Conservation (phyloP, 2,329 filamentous ascomycete species). For the Hypoxylon sp. region DNA sequence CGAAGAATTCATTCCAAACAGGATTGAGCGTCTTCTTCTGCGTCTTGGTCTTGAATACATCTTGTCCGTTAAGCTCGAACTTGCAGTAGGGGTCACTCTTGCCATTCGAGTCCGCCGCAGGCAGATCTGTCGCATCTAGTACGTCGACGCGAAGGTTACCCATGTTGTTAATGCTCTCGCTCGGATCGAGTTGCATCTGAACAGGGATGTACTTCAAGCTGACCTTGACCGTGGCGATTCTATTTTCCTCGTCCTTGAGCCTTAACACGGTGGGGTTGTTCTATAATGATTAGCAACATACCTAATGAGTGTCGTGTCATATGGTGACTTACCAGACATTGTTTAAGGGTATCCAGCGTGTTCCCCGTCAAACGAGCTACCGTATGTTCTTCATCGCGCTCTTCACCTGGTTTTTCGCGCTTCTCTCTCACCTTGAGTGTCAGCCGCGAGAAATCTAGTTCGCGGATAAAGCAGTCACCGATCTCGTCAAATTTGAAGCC, state of each 20-base stretch:
- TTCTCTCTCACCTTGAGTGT: slow-evolving; percentile 90
- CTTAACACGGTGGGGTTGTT: slow-evolving; percentile 90
- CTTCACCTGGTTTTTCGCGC: slow-evolving; percentile 78
- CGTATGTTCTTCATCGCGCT: slow-evolving; percentile 76
- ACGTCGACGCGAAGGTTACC: slow-evolving; percentile 95
- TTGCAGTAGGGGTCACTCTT: slow-evolving; percentile 98
- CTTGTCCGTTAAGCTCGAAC: slow-evolving; percentile 89
- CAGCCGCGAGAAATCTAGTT: slow-evolving; percentile 95
- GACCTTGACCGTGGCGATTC: slow-evolving; percentile 84
- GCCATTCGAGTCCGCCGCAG: slow-evolving; percentile 93
- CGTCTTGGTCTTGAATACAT: slow-evolving; percentile 94
- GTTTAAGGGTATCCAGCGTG: slow-evolving; percentile 88
- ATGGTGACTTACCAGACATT: slow-evolving; percentile 77
- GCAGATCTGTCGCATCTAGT: slow-evolving; percentile 87
- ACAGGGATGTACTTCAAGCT: slow-evolving; percentile 96
- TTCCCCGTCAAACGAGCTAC: slow-evolving; percentile 87
- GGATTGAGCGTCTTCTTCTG: slow-evolving; percentile 98
- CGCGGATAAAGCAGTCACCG: slow-evolving; percentile 94
- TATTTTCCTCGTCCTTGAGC: slow-evolving; percentile 83
- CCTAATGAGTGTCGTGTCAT: not conserved
- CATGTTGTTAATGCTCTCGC: slow-evolving; percentile 99
- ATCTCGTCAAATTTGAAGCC: slow-evolving; percentile 87
- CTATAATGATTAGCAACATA: slow-evolving; percentile 59
- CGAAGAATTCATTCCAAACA: slow-evolving; percentile 96
- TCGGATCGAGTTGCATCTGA: slow-evolving; percentile 92